Evolutionary conservation across 164 flowering plant genomes (phyloP).

Genomic region (Warburgia ugandensis): DNA sequence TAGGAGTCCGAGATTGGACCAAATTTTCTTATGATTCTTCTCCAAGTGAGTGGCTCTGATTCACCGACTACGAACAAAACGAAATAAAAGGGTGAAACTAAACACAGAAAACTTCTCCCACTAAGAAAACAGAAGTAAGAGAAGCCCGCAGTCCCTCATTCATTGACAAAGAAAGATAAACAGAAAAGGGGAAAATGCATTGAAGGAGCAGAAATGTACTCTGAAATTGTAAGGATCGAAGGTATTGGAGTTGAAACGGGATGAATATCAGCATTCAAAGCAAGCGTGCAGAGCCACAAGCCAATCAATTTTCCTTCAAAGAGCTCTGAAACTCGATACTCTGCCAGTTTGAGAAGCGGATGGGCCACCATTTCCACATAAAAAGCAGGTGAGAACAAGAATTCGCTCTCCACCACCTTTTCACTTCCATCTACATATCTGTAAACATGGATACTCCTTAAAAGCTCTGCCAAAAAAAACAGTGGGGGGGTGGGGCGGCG

Average conservation of each 20-base stretch:
- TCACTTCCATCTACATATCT: slow-evolving; percentile 10
- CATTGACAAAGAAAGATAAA: not conserved
- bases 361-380: slow-evolving; percentile 9
- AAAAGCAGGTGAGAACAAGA: slow-evolving; percentile 8
- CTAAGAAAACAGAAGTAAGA: no score
- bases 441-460: slow-evolving; percentile 16
- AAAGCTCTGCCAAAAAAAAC: slow-evolving; percentile 9
- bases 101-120: no score
- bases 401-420: slow-evolving; percentile 12
- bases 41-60: no score
- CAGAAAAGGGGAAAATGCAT: not conserved
- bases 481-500: no score
- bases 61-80: no score
- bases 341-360: slow-evolving; percentile 10
- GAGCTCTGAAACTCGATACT: slow-evolving; percentile 1
- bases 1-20: no score
- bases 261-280: slow-evolving; percentile 3
- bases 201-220: no score
- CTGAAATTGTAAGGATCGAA: slow-evolving; percentile 7
- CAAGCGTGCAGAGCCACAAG: slow-evolving; percentile 13
- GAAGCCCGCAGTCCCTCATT: no score
- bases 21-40: no score
- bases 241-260: not conserved
- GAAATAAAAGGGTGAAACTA: no score
- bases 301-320: slow-evolving; percentile 11